Conservation (phyloP, 352 stramenopile species). For the Phytopythium montanum region DNA sequence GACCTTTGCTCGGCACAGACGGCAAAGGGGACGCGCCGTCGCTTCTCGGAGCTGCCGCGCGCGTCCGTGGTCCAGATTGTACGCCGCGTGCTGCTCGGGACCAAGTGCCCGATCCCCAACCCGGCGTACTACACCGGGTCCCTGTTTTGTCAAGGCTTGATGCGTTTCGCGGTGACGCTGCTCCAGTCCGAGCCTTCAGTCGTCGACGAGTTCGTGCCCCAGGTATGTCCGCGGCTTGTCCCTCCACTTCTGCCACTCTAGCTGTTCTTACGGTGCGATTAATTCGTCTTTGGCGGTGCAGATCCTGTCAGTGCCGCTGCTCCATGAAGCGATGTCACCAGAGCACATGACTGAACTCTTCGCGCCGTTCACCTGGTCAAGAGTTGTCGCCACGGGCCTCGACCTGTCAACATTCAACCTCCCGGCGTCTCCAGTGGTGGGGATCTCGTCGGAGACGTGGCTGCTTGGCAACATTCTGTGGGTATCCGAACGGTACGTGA, state of each 20-base stretch:
- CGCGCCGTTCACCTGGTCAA: constrained; percentile 21
- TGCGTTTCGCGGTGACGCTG: constrained; percentile 22
- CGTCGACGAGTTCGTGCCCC: constrained; percentile 25
- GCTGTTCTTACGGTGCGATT: not conserved
- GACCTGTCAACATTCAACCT: constrained; percentile 31
- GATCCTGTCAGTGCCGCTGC: constrained; percentile 45
- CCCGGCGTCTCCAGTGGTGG: constrained; percentile 31
- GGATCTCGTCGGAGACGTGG: constrained; percentile 53
- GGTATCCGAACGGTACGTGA: constrained; percentile 35
- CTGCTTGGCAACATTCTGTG: constrained; percentile 62
- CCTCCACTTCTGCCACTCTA: too few relatives aligned
- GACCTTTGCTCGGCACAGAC: constrained; percentile 5
- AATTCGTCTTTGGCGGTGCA: constrained; percentile 10
- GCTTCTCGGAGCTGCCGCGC: constrained; percentile 23
- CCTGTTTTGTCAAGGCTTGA: constrained; percentile 22
- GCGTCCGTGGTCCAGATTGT: constrained; percentile 24
- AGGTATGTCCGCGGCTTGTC: constrained; percentile 15
- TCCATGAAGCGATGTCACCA: constrained; percentile 25
- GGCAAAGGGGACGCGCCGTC: constrained; percentile 10
- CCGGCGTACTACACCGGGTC: constrained; percentile 14
- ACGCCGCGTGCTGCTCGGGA: constrained; percentile 19
- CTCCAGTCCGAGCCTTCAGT: constrained; percentile 15
- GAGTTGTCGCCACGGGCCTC: constrained; percentile 22
- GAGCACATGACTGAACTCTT: constrained; percentile 22
- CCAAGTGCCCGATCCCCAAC: constrained; percentile 15